A percentile compares a stretch with the other conserved stretches of the same genome.
Conservation (phyloP, 2,329 filamentous ascomycete species). For the Ustilaginoidea virens region DNA sequence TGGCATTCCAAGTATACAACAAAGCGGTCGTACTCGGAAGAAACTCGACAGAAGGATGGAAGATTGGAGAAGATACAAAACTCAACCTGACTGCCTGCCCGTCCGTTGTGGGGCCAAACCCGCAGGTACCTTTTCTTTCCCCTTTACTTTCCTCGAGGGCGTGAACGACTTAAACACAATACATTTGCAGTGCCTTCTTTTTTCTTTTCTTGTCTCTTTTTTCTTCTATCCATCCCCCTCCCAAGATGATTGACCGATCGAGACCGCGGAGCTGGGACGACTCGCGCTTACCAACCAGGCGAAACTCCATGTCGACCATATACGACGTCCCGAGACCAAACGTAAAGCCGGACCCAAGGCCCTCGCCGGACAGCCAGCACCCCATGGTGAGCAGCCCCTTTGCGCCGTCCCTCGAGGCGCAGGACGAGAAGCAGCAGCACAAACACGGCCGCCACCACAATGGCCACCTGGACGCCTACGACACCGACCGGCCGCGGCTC, state of each 20-base stretch:
- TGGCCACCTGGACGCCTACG: slow-evolving; percentile 8
- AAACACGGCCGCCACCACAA: not conserved
- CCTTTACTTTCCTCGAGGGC: no score
- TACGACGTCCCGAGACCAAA: not conserved
- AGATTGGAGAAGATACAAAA: no score
- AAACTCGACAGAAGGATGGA: no score
- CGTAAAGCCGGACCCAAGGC: not conserved
- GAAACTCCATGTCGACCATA: slow-evolving; percentile 2
- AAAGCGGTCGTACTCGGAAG: no score
- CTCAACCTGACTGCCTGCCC: no score
- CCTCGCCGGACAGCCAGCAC: not conserved
- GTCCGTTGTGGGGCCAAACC: no score
- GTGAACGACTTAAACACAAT: slow-evolving; percentile 1
- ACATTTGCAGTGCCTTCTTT: no score
- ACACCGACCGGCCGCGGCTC: slow-evolving; percentile 15
- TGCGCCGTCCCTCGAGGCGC: slow-evolving; percentile 2
- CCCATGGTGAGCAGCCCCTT: not conserved
- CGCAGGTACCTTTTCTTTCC: no score
- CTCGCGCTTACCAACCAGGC: slow-evolving; percentile 2
- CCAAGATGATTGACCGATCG: slow-evolving; percentile 1
- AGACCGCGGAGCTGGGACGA: slow-evolving; percentile 3
- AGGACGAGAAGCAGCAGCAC: not conserved
- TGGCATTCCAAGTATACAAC: no score
- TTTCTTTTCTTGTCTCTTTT: not conserved
- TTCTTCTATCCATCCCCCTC: not conserved